A percentile compares a stretch with the other conserved stretches of the same genome.
Conservation (phyloP, 345 rosid genomes). For the Brassica incana region DNA sequence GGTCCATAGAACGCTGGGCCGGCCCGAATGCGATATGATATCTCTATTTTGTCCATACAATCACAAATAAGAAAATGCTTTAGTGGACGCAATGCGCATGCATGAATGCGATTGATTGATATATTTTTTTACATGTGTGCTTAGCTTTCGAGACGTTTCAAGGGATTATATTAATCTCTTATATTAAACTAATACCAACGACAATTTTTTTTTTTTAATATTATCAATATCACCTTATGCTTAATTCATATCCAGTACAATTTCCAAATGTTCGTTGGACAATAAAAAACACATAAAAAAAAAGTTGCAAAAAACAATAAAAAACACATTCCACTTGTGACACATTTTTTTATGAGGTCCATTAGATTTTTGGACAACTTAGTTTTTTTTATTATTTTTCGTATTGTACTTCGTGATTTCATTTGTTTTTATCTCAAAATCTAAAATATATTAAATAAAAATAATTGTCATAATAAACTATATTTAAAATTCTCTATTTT, state of each 20-base stretch:
- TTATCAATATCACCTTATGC: background rate
- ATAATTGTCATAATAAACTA: no score
- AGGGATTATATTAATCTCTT: background rate
- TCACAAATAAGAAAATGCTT: background rate
- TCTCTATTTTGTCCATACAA: background rate
- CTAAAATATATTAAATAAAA: no score
- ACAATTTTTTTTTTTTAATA: background rate
- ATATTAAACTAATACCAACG: conserved; percentile 1
- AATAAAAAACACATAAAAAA: background rate
- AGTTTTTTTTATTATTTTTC: no score
- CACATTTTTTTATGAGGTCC: no score
- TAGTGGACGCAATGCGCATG: conserved; percentile 10
- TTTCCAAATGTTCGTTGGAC: background rate
- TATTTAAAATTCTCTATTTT: no score
- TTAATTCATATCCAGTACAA: background rate
- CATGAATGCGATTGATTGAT: background rate
- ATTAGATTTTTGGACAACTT: no score
- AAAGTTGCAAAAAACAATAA: no score
- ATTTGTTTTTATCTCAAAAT: no score
- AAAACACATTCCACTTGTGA: no score
- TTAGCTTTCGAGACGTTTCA: conserved; percentile 8
- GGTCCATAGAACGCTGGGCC: background rate
- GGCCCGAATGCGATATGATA: background rate
- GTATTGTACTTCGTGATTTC: no score
- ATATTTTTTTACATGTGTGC: background rate